phyloP scores from a whole-genome alignment of 2,329 filamentous ascomycete genomes.

The Colletotrichum tropicicola region DNA sequence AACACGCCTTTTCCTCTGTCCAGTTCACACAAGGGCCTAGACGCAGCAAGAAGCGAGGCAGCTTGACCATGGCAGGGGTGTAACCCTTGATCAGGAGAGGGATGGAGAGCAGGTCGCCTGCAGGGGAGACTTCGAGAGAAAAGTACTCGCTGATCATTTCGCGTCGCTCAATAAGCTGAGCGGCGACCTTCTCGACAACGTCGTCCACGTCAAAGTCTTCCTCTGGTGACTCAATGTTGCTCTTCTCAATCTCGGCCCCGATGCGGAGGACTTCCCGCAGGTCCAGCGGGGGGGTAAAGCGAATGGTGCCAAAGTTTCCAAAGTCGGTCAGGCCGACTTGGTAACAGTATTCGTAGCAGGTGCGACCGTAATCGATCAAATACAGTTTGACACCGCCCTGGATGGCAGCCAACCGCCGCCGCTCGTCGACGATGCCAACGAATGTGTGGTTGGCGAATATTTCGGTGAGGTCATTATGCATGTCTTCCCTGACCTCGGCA shows the following conservation, averaged over 20 bases:
- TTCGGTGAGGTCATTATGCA: slow-evolving; percentile 88
- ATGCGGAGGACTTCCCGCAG: slow-evolving; percentile 76
- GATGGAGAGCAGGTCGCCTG: slow-evolving; percentile 80
- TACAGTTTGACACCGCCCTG: slow-evolving; percentile 93
- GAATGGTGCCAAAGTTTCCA: slow-evolving; percentile 89
- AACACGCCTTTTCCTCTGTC: slow-evolving; percentile 85
- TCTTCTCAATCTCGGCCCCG: slow-evolving; percentile 76
- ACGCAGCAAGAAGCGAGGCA: slow-evolving; percentile 87
- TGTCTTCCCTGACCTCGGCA: slow-evolving; percentile 78
- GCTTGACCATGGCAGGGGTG: slow-evolving; percentile 83
- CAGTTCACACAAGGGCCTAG: slow-evolving; percentile 91
- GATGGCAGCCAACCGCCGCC: slow-evolving; percentile 87
- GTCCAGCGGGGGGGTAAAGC: slow-evolving; percentile 79
- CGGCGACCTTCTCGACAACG: slow-evolving; percentile 71
- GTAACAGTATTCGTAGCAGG: slow-evolving; percentile 92
- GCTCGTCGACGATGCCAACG: slow-evolving; percentile 90
- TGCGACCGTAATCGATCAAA: slow-evolving; percentile 90
- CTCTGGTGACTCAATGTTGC: slow-evolving; percentile 47
- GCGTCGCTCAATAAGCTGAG: slow-evolving; percentile 76
- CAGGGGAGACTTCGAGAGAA: slow-evolving; percentile 79
- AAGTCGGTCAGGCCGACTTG: slow-evolving; percentile 95
- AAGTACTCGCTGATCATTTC: slow-evolving; percentile 97
- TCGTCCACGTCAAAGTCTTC: slow-evolving; percentile 72
- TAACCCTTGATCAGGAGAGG: slow-evolving; percentile 92
- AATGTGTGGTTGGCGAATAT: slow-evolving; percentile 90